phyloP scores from a whole-genome alignment of 768 basidiomycete genomes.

The Russula abietina region DNA sequence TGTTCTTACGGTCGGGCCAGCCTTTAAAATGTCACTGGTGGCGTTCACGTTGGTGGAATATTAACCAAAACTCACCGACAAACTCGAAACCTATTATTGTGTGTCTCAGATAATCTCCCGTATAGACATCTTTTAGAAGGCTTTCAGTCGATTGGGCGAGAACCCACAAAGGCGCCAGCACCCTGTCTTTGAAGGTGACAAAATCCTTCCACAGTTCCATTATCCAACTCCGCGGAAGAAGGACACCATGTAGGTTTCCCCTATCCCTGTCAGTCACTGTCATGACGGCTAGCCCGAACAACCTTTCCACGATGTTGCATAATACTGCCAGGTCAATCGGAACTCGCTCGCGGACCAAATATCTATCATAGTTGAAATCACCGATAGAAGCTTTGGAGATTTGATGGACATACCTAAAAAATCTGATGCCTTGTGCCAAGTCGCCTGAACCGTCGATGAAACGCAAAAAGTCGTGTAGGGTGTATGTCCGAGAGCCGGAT shows the following conservation, averaged over 20 bases:
- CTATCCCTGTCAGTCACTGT: conserved; percentile 30
- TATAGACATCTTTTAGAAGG: conserved; percentile 12
- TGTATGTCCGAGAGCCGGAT: background rate
- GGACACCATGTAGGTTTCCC: conserved; percentile 38
- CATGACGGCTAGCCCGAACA: conserved; percentile 41
- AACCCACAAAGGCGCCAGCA: background rate
- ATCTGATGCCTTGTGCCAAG: conserved; percentile 39
- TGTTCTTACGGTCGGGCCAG: background rate
- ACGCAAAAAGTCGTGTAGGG: background rate
- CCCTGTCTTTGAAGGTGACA: background rate
- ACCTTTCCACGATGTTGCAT: conserved; percentile 46
- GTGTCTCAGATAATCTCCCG: conserved; percentile 9
- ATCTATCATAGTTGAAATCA: conserved; percentile 32
- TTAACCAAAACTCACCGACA: background rate
- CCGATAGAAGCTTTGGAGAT: background rate
- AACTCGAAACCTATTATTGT: background rate
- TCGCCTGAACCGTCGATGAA: conserved; percentile 30
- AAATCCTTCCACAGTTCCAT: conserved; percentile 24
- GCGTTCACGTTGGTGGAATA: background rate
- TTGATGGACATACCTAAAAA: conserved; percentile 8
- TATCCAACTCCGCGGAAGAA: conserved; percentile 55
- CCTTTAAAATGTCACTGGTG: background rate
- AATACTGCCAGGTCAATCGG: conserved; percentile 43
- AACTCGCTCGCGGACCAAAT: conserved; percentile 36
- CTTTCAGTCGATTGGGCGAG: background rate